Percentiles rank a stretch among this genome's conserved stretches.
Evolutionary conservation across 2,329 filamentous ascomycete genomes (phyloP).

Genomic region (Trichophyton simii): DNA sequence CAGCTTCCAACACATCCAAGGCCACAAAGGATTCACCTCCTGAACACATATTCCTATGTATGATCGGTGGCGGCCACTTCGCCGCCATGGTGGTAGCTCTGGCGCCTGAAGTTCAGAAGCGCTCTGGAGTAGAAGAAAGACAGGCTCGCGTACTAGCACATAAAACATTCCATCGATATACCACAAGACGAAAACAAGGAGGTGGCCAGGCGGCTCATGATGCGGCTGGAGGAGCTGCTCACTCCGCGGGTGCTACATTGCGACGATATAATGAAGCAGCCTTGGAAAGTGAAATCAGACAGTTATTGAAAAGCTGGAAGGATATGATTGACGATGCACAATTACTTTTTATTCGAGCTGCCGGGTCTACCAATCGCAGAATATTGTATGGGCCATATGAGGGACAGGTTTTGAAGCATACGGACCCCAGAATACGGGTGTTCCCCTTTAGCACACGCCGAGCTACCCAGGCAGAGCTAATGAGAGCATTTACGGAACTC

Average conservation of each 20-base stretch:
- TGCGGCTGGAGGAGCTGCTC: conserved; percentile 80
- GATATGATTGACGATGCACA: conserved; percentile 70
- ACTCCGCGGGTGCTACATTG: conserved; percentile 81
- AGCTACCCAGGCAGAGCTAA: conserved; percentile 85
- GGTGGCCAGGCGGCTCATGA: conserved; percentile 91
- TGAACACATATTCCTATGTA: conserved; percentile 88
- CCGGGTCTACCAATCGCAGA: conserved; percentile 70
- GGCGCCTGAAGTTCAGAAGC: conserved; percentile 63
- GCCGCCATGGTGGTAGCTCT: conserved; percentile 91
- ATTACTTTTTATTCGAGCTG: conserved; percentile 77
- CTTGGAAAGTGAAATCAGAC: conserved; percentile 74
- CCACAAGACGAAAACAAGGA: conserved; percentile 89
- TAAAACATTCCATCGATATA: conserved; percentile 97
- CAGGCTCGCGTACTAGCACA: conserved; percentile 83
- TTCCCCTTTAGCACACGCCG: conserved; percentile 90
- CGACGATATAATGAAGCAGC: conserved; percentile 91
- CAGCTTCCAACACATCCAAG: conserved; percentile 41
- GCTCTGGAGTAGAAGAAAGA: conserved; percentile 57
- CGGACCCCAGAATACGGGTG: conserved; percentile 67
- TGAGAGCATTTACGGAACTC: conserved; percentile 87
- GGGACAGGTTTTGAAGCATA: conserved; percentile 64
- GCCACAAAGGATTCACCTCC: conserved; percentile 40
- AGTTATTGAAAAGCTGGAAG: conserved; percentile 74
- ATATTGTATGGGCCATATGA: conserved; percentile 89
- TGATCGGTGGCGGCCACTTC: conserved; percentile 97